Percentiles rank a stretch among this genome's conserved stretches.
Evolutionary conservation across 148 eudicot species (phyloP).

Genomic region (Bassia scoparia): DNA sequence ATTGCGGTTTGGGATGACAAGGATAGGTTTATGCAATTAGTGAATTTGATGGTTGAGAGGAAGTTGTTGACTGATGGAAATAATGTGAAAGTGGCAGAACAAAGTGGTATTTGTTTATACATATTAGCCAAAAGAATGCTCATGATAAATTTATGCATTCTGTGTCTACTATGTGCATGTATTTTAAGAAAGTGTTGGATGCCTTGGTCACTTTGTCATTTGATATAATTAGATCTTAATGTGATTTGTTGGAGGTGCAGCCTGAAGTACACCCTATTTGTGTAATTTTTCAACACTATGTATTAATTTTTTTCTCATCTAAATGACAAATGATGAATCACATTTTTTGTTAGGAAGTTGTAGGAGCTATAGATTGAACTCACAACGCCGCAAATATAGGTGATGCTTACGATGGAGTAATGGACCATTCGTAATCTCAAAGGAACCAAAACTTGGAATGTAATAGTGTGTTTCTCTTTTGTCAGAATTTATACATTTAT

Average conservation of each 20-base stretch:
- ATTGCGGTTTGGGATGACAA: background rate
- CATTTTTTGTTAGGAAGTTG: too few relatives aligned
- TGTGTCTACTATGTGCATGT: background rate
- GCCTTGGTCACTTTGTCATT: slow-evolving; percentile 1
- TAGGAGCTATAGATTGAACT: too few relatives aligned
- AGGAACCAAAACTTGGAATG: too few relatives aligned
- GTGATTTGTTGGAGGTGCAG: background rate
- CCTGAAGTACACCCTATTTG: background rate
- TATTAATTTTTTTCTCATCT: too few relatives aligned
- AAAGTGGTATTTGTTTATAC: background rate
- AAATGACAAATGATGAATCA: too few relatives aligned
- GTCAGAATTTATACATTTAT: too few relatives aligned
- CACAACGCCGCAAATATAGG: too few relatives aligned
- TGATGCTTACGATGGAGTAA: too few relatives aligned
- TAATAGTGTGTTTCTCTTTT: too few relatives aligned
- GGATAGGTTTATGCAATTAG: background rate
- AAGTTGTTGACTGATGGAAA: background rate
- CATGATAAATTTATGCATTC: background rate
- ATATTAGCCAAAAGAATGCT: slow-evolving; percentile 3
- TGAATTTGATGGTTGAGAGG: background rate
- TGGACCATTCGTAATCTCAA: too few relatives aligned
- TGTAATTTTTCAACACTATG: too few relatives aligned
- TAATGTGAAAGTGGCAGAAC: background rate
- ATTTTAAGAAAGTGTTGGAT: background rate
- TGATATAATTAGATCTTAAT: slow-evolving; percentile 4